Conservation (phyloP, 2,329 filamentous ascomycete species). For the Corniculantispora saksenae region DNA sequence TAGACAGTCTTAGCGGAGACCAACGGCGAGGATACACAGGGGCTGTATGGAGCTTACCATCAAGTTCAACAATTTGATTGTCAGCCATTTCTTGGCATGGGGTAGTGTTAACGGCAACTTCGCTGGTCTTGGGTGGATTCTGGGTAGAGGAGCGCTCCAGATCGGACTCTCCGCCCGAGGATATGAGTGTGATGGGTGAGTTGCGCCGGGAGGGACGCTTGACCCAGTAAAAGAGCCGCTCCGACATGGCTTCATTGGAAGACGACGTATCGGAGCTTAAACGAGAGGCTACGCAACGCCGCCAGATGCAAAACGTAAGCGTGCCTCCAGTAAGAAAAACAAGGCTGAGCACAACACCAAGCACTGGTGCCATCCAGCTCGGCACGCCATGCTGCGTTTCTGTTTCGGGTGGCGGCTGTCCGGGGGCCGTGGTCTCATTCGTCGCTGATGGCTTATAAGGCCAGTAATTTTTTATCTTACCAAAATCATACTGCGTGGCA, state of each 20-base stretch:
- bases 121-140: background rate
- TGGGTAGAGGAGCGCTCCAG: background rate
- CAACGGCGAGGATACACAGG: background rate
- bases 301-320: slow-evolving; percentile 54
- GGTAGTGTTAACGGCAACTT: background rate
- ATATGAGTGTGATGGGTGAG: background rate
- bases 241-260: slow-evolving; percentile 41
- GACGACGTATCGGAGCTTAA: background rate
- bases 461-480: slow-evolving; percentile 60
- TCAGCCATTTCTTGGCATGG: slow-evolving; percentile 42
- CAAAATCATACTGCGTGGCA: slow-evolving; percentile 52
- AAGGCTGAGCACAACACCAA: slow-evolving; percentile 62
- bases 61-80: slow-evolving; percentile 48
- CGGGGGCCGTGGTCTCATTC: slow-evolving; percentile 25
- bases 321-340: slow-evolving; percentile 54
- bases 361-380: slow-evolving; percentile 60
- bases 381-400: slow-evolving; percentile 45
- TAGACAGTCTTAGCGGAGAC: slow-evolving; percentile 16
- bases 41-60: slow-evolving; percentile 37
- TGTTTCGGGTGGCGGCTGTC: slow-evolving; percentile 22
- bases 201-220: slow-evolving; percentile 38
- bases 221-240: slow-evolving; percentile 54
- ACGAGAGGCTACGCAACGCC: slow-evolving; percentile 31
- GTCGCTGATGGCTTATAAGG: slow-evolving; percentile 49
- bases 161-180: background rate